A percentile compares a stretch with the other conserved stretches of the same genome.
These are phyloP conservation scores for Yamadazyma laniorum DNA, from an alignment of 805 yeast genomes.

Conservation along the genomic window DNA sequence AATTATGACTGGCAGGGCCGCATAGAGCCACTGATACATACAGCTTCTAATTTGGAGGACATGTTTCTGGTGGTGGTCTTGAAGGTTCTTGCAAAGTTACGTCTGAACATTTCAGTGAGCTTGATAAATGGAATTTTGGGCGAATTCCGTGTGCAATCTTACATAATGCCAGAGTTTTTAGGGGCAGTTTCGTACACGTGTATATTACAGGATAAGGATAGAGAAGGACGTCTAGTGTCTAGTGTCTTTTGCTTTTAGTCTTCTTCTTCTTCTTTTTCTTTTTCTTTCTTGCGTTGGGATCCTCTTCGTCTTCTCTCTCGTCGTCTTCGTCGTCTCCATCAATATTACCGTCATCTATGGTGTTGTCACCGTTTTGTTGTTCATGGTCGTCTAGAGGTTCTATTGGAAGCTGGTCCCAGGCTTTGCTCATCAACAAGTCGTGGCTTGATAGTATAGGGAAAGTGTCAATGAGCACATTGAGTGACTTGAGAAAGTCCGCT, in stretches of 20 bases:
- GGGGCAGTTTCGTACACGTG: too few relatives aligned
- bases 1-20: constrained; percentile 1
- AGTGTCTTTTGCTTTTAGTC: constrained; percentile 3
- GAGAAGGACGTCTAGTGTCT: background rate
- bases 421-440: background rate
- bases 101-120: constrained; percentile 7
- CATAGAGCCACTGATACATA: constrained; percentile 6
- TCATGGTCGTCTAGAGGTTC: too few relatives aligned
- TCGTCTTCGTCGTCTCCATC: background rate
- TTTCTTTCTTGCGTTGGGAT: constrained; percentile 28
- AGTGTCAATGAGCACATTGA: background rate
- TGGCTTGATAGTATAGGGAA: background rate
- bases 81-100: constrained; percentile 12
- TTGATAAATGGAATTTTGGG: background rate
- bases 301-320: constrained; percentile 11
- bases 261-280: constrained; percentile 26
- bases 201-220: too few relatives aligned
- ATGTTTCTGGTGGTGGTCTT: constrained; percentile 13
- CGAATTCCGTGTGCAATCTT: background rate
- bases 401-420: background rate
- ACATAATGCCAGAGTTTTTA: too few relatives aligned
- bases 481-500: too few relatives aligned
- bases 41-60: constrained; percentile 14
- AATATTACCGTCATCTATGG: background rate
- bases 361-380: background rate